Conservation (phyloP, 805 yeast species). For the Diddensiella transvaalensis region DNA sequence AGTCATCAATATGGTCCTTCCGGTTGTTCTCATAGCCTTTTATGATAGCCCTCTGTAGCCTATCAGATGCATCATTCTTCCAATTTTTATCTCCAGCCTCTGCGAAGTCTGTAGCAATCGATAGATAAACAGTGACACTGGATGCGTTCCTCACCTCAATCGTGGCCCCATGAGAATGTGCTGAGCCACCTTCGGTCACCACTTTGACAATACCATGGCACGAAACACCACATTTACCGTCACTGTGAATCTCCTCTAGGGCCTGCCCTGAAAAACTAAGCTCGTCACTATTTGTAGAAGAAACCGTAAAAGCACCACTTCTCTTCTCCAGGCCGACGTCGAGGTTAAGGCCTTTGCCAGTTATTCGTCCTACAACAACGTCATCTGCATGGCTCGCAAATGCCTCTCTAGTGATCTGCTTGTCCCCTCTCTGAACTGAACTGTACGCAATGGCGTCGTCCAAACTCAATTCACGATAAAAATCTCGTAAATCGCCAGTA, state of each 20-base stretch:
- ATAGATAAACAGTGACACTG: neutral
- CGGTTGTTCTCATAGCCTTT: neutral
- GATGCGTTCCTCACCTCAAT: neutral
- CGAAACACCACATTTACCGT: constrained; percentile 12
- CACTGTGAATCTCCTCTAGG: constrained; percentile 11
- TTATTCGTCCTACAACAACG: neutral
- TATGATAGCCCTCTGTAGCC: neutral
- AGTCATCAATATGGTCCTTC: constrained; percentile 4
- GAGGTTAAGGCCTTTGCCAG: neutral
- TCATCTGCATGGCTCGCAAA: constrained; percentile 1
- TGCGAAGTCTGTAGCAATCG: neutral
- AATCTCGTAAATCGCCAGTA: neutral
- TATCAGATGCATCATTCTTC: neutral
- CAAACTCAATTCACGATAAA: constrained; percentile 2
- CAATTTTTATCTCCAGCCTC: neutral
- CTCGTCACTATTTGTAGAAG: neutral
- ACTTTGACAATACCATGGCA: constrained; percentile 6
- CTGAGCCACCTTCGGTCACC: neutral
- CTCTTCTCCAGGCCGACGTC: neutral
- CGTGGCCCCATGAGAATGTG: neutral
- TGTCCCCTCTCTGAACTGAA: neutral
- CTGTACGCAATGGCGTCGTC: constrained; percentile 1
- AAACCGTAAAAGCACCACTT: neutral
- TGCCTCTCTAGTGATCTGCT: neutral
- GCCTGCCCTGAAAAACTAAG: constrained; percentile 8